Evolutionary conservation across 805 yeast species (phyloP).

Genomic region (Schizosaccharomyces cryophilus): DNA sequence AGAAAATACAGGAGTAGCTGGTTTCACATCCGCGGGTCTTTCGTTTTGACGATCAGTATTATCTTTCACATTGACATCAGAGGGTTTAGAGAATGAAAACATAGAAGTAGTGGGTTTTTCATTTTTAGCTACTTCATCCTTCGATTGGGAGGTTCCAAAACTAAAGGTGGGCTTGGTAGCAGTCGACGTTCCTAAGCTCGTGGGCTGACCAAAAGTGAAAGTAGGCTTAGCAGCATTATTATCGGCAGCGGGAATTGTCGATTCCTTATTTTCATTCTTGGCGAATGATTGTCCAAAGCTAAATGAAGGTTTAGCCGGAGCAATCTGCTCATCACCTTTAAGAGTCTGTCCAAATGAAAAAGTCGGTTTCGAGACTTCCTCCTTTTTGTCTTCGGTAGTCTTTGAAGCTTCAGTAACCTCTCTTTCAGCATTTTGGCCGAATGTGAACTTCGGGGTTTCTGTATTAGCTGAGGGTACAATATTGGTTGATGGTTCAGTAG

Average conservation of each 20-base stretch:
- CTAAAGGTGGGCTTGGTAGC: background rate
- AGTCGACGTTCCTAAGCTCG: background rate
- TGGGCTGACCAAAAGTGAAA: background rate
- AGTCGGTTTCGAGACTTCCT: no score
- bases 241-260: background rate
- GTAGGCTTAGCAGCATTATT: background rate
- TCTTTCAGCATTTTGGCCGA: no score
- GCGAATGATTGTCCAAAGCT: background rate
- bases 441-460: no score
- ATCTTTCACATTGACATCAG: no score
- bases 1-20: background rate
- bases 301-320: background rate
- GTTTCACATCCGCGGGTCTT: no score
- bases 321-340: no score
- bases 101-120: background rate
- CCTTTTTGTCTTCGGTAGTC: no score
- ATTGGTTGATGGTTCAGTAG: no score
- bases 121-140: background rate
- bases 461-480: no score
- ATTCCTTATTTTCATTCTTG: background rate
- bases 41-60: no score
- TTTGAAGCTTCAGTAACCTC: no score
- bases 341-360: no score
- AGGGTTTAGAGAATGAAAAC: background rate
- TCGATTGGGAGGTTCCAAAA: background rate